Percentiles rank a stretch among this genome's conserved stretches.
These are phyloP conservation scores for Cutaneotrichosporon cavernicola DNA, from an alignment of 1,284 basidiomycete species.

Conservation along the genomic window DNA sequence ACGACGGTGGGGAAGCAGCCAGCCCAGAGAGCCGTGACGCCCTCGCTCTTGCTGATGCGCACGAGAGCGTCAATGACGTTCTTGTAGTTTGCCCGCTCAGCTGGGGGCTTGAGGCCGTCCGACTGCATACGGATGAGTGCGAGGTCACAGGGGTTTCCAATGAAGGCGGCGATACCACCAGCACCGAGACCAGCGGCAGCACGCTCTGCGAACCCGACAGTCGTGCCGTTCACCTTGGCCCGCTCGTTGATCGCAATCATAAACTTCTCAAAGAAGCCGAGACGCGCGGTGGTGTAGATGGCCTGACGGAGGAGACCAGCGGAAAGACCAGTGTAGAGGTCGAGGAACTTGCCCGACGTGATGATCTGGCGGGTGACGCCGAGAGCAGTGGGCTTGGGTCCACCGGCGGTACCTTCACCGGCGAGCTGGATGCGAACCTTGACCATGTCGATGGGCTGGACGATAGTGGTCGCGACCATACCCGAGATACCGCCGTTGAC, in stretches of 20 bases:
- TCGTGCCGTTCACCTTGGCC: slow-evolving; percentile 1
- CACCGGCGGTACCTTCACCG: slow-evolving; percentile 6
- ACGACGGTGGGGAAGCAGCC: slow-evolving; percentile 10
- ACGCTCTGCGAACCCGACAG: neutral
- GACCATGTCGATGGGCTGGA: slow-evolving; percentile 14
- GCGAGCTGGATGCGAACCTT: slow-evolving; percentile 16
- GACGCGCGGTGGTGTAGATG: slow-evolving; percentile 13
- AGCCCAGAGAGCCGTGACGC: slow-evolving; percentile 7
- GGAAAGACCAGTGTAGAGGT: slow-evolving; percentile 13
- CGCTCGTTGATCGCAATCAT: neutral
- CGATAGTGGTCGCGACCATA: slow-evolving; percentile 12
- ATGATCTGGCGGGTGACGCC: slow-evolving; percentile 1
- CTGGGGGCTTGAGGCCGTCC: slow-evolving; percentile 14
- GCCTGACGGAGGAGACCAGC: slow-evolving; percentile 12
- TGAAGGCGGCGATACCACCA: slow-evolving; percentile 9
- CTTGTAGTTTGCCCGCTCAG: slow-evolving; percentile 7
- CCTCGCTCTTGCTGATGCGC: slow-evolving; percentile 8
- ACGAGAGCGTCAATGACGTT: slow-evolving; percentile 6
- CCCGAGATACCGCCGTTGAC: slow-evolving; percentile 11
- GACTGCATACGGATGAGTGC: slow-evolving; percentile 15
- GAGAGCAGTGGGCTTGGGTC: slow-evolving; percentile 10
- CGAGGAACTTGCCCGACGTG: slow-evolving; percentile 9
- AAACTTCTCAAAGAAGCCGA: slow-evolving; percentile 11
- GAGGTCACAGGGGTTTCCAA: slow-evolving; percentile 12
- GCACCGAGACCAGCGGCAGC: slow-evolving; percentile 8